Evolutionary conservation across 768 basidiomycete genomes (phyloP), one percentile per base, ranked within the genome.

Genomic region (Fistulinella prunicolor): DNA sequence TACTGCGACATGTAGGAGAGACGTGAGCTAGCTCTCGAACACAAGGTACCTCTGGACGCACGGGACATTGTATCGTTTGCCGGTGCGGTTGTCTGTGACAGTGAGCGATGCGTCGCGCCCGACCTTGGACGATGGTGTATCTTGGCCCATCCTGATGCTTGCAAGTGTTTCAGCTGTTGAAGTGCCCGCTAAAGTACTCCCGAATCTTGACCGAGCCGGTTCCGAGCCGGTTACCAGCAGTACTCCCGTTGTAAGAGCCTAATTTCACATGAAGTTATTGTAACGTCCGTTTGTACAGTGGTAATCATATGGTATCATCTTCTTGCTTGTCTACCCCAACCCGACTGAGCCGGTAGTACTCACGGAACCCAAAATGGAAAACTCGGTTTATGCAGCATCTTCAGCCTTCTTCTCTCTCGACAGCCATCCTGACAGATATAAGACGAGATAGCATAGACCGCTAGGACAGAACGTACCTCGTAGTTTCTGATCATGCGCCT

Each of bases 1-100:
- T 92, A 6, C 90, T 93, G 53, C 12, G 53, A 22, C 13, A 3
- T 22, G 32, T 10, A 28, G 6, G n/a, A 28, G 6, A 28, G 26
- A 28, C 10, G 10, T 46, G 37, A 51, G 40, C 26, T 21, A 12
- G 12, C 21, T 29, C 3, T 21, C 20, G 35, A 26, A 37, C 20
- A 24, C 22, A 23, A 38, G 35, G 16, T 10, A 7, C 17, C 21
- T n/a, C n/a, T n/a, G 12, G 12, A 77, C 86, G 62, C 51, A 91
- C 88, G 85, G 85, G 39, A 93, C 71, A 23, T 69, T 78, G 70
- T 85, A 86, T 3, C 78, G 77, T 64, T 84, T 86, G 23, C 89
- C 89, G 3, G 92, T 94, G 47, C 92, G 82, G 65, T 94, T 90
- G 71, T 94, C 92, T 49, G 70, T 71, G 58, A 94, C 82, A 6